Conservation (phyloP, 2,329 filamentous ascomycete species). For the Colletotrichum cuscutae region DNA sequence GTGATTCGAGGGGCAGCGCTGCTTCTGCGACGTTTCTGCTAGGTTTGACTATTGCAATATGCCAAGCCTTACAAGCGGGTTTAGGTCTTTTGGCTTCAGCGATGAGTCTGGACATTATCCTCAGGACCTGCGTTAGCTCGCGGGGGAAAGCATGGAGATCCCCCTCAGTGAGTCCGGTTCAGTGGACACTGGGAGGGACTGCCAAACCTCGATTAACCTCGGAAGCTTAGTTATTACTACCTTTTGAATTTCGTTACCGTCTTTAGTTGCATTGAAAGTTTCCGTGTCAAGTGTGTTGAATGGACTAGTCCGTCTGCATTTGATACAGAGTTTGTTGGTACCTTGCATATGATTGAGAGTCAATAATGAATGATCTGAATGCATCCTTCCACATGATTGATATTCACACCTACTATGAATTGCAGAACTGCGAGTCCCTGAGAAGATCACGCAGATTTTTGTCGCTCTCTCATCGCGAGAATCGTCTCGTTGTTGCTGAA, state of each 20-base stretch:
- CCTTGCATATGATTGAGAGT: neutral
- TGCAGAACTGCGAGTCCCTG: neutral
- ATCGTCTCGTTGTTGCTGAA: neutral
- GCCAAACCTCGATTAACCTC: neutral
- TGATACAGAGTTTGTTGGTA: neutral
- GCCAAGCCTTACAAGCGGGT: conserved; percentile 1
- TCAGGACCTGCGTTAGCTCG: neutral
- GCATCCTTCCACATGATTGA: neutral
- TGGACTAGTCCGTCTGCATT: neutral
- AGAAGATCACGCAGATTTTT: neutral
- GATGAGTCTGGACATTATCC: neutral
- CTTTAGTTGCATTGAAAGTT: neutral
- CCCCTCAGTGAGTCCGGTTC: neutral
- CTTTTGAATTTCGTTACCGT: neutral
- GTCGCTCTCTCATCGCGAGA: neutral
- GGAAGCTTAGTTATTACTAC: too few relatives aligned
- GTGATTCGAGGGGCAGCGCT: neutral
- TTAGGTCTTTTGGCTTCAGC: neutral
- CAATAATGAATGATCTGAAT: neutral
- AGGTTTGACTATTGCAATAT: neutral
- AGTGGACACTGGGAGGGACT: neutral
- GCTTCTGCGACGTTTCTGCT: neutral
- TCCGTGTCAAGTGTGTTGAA: neutral
- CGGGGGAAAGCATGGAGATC: neutral
- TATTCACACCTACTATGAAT: neutral